Evolutionary conservation across 225 moss, liverwort and hornwort species (phyloP).

Genomic region (Marchantia polymorpha): DNA sequence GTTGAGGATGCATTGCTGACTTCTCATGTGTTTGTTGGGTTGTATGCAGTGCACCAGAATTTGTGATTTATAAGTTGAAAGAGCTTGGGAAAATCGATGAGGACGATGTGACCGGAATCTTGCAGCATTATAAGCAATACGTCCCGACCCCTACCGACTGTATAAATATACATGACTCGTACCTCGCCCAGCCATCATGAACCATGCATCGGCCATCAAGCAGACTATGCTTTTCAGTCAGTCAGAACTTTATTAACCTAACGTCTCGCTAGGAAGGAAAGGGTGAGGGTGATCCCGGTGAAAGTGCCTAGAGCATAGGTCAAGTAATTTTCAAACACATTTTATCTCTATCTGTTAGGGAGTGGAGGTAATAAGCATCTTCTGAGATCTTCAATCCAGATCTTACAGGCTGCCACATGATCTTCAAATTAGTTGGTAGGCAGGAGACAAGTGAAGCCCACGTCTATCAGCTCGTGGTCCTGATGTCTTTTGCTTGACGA

Average conservation of each 20-base stretch:
- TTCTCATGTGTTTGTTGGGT: not conserved
- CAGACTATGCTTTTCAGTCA: not conserved
- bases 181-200: conserved; percentile 16
- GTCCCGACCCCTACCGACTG: conserved; percentile 50
- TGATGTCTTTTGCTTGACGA: not conserved
- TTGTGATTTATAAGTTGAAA: conserved; percentile 75
- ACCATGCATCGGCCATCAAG: not conserved
- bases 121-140: conserved; percentile 55
- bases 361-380: not conserved
- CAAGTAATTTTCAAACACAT: not conserved
- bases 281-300: not conserved
- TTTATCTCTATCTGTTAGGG: not conserved
- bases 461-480: not conserved
- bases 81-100: conserved; percentile 76
- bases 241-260: not conserved
- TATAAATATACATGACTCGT: conserved; percentile 44
- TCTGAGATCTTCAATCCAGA: not conserved
- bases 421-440: not conserved
- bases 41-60: conserved; percentile 57
- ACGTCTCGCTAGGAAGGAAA: not conserved
- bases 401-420: not conserved
- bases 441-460: not conserved
- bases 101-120: conserved; percentile 53
- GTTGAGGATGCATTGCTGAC: no score
- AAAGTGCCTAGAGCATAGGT: not conserved